phyloP scores from a whole-genome alignment of 805 yeast genomes.

The Candida patagonica region DNA sequence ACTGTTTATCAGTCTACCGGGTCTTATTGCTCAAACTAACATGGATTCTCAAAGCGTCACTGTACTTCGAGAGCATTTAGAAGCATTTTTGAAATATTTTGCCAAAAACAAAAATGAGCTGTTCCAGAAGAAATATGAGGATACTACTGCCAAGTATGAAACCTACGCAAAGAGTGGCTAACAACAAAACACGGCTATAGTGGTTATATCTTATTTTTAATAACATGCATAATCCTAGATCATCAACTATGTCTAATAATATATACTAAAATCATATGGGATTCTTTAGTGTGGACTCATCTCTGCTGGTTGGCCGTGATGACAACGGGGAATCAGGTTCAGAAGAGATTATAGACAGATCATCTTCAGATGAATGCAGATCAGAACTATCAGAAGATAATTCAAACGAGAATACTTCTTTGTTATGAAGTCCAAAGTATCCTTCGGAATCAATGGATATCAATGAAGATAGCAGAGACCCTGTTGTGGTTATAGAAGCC shows the following conservation, averaged over 20 bases:
- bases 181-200: too few relatives aligned
- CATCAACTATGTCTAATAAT: too few relatives aligned
- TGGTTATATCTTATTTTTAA: too few relatives aligned
- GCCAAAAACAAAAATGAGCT: constrained; percentile 33
- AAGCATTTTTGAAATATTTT: constrained; percentile 45
- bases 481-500: constrained; percentile 8
- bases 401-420: constrained; percentile 2
- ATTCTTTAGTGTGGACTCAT: too few relatives aligned
- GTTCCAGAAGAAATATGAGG: constrained; percentile 38
- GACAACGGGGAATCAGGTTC: too few relatives aligned
- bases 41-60: constrained; percentile 71
- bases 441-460: constrained; percentile 26
- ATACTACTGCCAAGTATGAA: constrained; percentile 43
- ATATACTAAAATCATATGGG: too few relatives aligned
- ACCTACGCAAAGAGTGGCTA: constrained; percentile 19
- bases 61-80: constrained; percentile 46
- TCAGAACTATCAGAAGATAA: neutral
- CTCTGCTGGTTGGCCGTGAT: too few relatives aligned
- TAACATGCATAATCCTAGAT: too few relatives aligned
- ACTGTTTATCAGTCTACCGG: constrained; percentile 70
- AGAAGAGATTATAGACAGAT: too few relatives aligned
- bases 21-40: constrained; percentile 63
- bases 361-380: constrained; percentile 5
- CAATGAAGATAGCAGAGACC: constrained; percentile 2
- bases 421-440: constrained; percentile 26